These are phyloP conservation scores for Pseudopyricularia cyperi DNA, from an alignment of 2,329 filamentous ascomycete genomes.

Conservation along the genomic window DNA sequence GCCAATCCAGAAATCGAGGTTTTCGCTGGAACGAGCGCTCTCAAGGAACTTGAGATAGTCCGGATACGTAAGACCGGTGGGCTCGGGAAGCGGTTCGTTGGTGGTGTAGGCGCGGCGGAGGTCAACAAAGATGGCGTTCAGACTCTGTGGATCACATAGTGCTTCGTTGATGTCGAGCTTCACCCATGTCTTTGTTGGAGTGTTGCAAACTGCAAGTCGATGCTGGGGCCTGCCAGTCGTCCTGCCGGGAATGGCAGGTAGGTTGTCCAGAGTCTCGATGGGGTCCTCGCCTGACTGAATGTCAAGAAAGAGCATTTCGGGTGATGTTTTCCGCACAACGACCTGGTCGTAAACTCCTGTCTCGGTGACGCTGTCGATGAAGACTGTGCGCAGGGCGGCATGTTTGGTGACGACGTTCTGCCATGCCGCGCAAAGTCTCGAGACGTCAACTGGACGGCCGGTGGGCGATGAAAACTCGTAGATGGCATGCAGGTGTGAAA, in stretches of 20 bases:
- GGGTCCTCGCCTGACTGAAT: constrained; percentile 24
- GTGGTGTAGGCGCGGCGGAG: constrained; percentile 30
- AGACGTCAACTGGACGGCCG: constrained; percentile 25
- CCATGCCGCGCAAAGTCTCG: constrained; percentile 35
- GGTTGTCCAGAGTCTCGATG: constrained; percentile 22
- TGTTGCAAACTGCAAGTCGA: constrained; percentile 35
- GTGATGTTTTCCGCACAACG: constrained; percentile 30
- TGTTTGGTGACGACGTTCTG: constrained; percentile 32
- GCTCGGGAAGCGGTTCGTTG: constrained; percentile 18
- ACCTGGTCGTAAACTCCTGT: constrained; percentile 37
- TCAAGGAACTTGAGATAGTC: constrained; percentile 25
- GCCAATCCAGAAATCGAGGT: constrained; percentile 32
- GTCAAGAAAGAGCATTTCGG: constrained; percentile 40
- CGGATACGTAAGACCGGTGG: constrained; percentile 20
- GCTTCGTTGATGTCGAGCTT: constrained; percentile 38
- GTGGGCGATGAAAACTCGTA: constrained; percentile 29
- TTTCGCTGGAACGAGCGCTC: constrained; percentile 17
- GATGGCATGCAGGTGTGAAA: constrained; percentile 30
- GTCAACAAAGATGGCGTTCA: constrained; percentile 32
- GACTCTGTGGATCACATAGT: constrained; percentile 33
- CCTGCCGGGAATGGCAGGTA: constrained; percentile 25
- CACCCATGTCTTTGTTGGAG: constrained; percentile 27
- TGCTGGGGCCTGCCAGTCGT: constrained; percentile 29
- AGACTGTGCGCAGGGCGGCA: constrained; percentile 33
- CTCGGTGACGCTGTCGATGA: constrained; percentile 33